Percentiles rank a stretch among this genome's conserved stretches.
Evolutionary conservation across 2,329 filamentous ascomycete genomes (phyloP).

Genomic region (Dactylonectria macrodidyma): DNA sequence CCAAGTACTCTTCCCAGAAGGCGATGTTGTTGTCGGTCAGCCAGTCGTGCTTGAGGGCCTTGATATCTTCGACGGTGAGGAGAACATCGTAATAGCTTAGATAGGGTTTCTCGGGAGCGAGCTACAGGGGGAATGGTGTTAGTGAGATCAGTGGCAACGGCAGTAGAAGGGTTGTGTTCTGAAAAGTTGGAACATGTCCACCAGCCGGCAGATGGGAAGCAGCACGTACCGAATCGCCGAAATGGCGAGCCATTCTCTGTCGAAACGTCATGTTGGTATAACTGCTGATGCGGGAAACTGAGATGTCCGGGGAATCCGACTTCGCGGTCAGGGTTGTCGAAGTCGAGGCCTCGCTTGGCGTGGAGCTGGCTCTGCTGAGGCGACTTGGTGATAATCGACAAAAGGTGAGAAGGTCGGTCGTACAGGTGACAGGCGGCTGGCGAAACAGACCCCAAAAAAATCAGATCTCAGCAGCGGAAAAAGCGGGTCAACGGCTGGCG

Average conservation of each 20-base stretch:
- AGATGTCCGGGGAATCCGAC: constrained; percentile 35
- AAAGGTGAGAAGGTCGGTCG: constrained; percentile 41
- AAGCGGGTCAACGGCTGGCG: constrained; percentile 26
- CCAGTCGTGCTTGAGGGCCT: constrained; percentile 93
- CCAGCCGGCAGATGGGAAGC: constrained; percentile 31
- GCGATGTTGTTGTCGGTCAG: constrained; percentile 97
- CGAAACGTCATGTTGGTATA: constrained; percentile 56
- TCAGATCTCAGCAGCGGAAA: constrained; percentile 28
- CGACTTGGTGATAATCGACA: constrained; percentile 40
- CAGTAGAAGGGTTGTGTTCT: neutral
- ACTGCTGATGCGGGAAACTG: constrained; percentile 36
- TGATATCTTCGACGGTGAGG: constrained; percentile 89
- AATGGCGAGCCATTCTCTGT: constrained; percentile 62
- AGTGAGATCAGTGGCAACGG: constrained; percentile 29
- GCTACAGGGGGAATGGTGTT: constrained; percentile 58
- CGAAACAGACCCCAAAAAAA: constrained; percentile 36
- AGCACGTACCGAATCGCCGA: constrained; percentile 62
- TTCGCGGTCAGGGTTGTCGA: constrained; percentile 36
- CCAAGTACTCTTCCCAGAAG: constrained; percentile 98
- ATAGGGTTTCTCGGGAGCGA: constrained; percentile 56
- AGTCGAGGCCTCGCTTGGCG: constrained; percentile 30
- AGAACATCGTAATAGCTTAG: constrained; percentile 60
- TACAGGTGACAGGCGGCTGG: constrained; percentile 44
- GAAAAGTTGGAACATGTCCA: neutral
- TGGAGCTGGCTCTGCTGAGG: constrained; percentile 42